A percentile compares a stretch with the other conserved stretches of the same genome.
Conservation (phyloP, 2,329 filamentous ascomycete species). For the Colletotrichum gloeosporioides region DNA sequence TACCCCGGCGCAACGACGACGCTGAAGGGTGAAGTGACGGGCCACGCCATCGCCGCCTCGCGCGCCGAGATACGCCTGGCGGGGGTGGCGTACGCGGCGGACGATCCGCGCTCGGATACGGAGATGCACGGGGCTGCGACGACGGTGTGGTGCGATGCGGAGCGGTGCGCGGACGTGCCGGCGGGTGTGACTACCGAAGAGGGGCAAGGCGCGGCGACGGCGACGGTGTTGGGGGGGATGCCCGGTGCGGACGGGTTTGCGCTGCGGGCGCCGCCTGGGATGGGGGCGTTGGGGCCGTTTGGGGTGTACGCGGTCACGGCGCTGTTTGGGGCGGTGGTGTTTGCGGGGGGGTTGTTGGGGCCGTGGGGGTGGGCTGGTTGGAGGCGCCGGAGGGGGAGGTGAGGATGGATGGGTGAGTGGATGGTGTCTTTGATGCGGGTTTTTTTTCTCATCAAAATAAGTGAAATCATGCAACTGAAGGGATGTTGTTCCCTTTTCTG, state of each 20-base stretch:
- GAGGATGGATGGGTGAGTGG: background rate
- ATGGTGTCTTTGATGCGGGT: no score
- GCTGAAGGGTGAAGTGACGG: background rate
- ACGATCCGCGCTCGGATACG: background rate
- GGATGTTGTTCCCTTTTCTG: no score
- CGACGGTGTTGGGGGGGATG: no score
- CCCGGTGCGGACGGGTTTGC: background rate
- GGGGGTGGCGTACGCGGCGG: background rate
- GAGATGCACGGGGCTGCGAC: background rate
- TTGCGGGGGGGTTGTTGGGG: background rate
- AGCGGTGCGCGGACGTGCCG: background rate
- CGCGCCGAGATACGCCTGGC: background rate
- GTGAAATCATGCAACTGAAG: fast-evolving
- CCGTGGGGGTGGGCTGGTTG: background rate
- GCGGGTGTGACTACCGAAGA: background rate
- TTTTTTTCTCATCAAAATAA: background rate
- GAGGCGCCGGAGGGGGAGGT: background rate
- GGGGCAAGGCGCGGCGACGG: background rate
- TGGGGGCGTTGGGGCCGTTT: background rate
- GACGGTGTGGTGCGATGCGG: background rate
- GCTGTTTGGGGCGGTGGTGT: background rate
- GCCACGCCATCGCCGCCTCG: background rate
- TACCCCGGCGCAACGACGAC: background rate
- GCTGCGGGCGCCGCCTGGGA: background rate
- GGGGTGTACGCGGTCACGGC: background rate